Percentiles rank a stretch among this genome's conserved stretches.
Conservation (phyloP, 1,139 yeast species). For the Diutina siamensis region DNA sequence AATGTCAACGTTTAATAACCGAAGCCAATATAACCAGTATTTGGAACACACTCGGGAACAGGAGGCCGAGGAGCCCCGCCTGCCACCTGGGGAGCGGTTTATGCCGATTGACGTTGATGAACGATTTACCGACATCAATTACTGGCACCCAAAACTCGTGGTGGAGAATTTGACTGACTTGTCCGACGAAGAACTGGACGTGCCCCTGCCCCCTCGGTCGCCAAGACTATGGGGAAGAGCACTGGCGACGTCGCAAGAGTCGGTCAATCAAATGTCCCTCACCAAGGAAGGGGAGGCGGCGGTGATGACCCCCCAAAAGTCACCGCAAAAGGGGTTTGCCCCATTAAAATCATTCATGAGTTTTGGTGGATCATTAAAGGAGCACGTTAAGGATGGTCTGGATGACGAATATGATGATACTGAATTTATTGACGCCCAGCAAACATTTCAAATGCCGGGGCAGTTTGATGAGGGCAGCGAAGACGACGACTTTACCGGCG, state of each 20-base stretch:
- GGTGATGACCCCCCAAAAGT: neutral
- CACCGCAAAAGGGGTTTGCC: slow-evolving; percentile 26
- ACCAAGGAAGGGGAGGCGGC: slow-evolving; percentile 10
- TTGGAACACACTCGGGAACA: slow-evolving; percentile 14
- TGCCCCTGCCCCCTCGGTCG: slow-evolving; percentile 3
- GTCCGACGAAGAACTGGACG: slow-evolving; percentile 17
- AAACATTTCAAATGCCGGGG: slow-evolving; percentile 1
- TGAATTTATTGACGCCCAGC: slow-evolving; percentile 7
- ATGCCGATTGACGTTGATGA: slow-evolving; percentile 30
- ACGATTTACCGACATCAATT: slow-evolving; percentile 74
- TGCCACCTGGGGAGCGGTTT: slow-evolving; percentile 11
- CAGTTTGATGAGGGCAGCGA: slow-evolving; percentile 1
- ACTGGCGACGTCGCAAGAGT: slow-evolving; percentile 9
- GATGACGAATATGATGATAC: slow-evolving; percentile 8
- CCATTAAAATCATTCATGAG: slow-evolving; percentile 34
- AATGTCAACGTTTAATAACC: slow-evolving; percentile 27
- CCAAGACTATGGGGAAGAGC: slow-evolving; percentile 7
- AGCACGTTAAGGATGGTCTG: slow-evolving; percentile 10
- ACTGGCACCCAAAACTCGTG: slow-evolving; percentile 81
- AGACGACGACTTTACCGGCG: slow-evolving; percentile 6
- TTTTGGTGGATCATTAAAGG: slow-evolving; percentile 15
- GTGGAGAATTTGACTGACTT: slow-evolving; percentile 44
- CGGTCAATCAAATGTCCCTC: slow-evolving; percentile 13
- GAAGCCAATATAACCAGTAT: slow-evolving; percentile 25
- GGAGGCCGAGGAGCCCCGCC: slow-evolving; percentile 9